phyloP scores from a whole-genome alignment of 495 filamentous ascomycete genomes.

The Tuber brumale region DNA sequence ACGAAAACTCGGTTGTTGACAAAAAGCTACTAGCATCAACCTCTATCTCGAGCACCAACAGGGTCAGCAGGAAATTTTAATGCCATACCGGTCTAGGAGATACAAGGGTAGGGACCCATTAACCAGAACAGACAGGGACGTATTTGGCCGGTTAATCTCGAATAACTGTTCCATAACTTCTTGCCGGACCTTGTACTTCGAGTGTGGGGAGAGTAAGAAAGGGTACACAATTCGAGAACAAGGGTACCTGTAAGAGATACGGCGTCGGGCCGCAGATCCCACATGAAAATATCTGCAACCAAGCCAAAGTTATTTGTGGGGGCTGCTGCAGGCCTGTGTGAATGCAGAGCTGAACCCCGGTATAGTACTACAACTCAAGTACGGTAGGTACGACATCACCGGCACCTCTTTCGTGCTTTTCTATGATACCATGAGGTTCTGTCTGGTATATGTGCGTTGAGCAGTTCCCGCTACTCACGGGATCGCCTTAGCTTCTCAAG shows the following conservation, averaged over 20 bases:
- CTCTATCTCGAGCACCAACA: neutral
- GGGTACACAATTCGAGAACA: neutral
- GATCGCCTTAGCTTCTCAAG: neutral
- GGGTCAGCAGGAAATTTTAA: neutral
- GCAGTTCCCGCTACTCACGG: neutral
- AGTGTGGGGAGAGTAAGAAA: neutral
- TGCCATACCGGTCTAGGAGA: neutral
- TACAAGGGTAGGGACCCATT: no score
- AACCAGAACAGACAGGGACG: no score
- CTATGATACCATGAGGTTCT: neutral
- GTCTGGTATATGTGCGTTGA: neutral
- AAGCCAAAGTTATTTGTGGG: neutral
- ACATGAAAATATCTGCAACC: neutral
- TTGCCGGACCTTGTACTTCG: no score
- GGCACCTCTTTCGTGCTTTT: neutral
- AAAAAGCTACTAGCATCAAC: neutral
- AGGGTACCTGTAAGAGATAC: neutral
- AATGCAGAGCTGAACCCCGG: neutral
- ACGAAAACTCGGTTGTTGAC: neutral
- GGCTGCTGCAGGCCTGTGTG: neutral
- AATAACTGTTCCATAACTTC: no score
- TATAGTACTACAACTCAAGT: neutral
- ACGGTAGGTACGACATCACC: neutral
- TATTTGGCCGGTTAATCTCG: no score
- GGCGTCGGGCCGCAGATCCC: neutral